Base-by-base conservation (phyloP, 2,329 filamentous ascomycete genomes). In the Arthrinium phaeospermum region DNA sequence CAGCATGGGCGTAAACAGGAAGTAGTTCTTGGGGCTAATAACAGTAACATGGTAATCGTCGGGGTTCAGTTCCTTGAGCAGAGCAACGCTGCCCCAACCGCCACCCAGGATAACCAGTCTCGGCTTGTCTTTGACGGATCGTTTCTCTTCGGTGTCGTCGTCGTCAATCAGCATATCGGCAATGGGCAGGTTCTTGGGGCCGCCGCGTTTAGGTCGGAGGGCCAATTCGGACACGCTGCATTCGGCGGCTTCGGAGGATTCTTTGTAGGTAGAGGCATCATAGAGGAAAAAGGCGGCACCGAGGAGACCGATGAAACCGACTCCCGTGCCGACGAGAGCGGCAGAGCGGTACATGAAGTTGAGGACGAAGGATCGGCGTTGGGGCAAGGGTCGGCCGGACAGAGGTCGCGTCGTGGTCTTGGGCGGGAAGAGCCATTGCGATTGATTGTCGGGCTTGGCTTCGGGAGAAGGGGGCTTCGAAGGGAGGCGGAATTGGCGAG, bases 1-100 rank as follows among this genome's bases (percentile, higher is more conserved):
- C 61, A 99, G 87, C 95, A 99, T 98, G 0, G 96, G 96, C 1
- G 96, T 99, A 82, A 99, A 99, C 45, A 99, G 85, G 84, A 99
- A 99, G 84, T 98, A 98, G 79, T 98, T 98, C 47, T 93, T 93
- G 0, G 96, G 96, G 16, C 95, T 97, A 61, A 99, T 92, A 51
- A 99, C 93, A 5, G 96, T 98, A 76, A 99, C 92, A 82, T 99
- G 95, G 80, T 98, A 99, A 77, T 98, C 94, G 16, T 95, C 94
- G 0, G 95, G 92, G 74, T 96, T 93, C 74, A 99, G 84, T 74
- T 94, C 92, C 85, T 99, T 99, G 76, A 99, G 85, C 73, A 99
- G 85, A 5, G 96, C 94, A 73, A 99, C 93, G 78, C 94, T 94
- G 71, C 95, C 96, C 96, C 96, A 99, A 64, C 96, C 96, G 22